phyloP scores from a whole-genome alignment of 169 alveolate genomes.

The Plasmodium reichenowi region DNA sequence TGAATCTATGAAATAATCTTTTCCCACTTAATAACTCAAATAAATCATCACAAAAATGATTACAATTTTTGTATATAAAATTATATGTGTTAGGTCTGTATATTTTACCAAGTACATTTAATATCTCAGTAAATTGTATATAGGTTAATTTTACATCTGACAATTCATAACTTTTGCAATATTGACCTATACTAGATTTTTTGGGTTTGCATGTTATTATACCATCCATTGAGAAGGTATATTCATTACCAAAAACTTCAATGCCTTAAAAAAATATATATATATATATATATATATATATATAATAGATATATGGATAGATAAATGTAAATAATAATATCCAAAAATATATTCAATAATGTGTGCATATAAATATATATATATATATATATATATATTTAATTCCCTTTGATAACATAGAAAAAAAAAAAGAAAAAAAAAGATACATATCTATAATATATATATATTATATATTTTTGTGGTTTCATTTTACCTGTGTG shows the following conservation, averaged over 20 bases:
- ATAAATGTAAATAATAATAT: background rate
- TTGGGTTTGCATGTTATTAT: constrained; percentile 55
- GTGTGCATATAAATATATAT: background rate
- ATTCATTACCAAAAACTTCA: constrained; percentile 65
- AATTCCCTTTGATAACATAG: background rate
- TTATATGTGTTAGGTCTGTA: constrained; percentile 71
- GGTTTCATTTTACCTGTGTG: constrained; percentile 55
- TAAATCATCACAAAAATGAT: constrained; percentile 75
- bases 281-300: constrained; percentile 7
- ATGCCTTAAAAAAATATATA: constrained; percentile 25
- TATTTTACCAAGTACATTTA: constrained; percentile 73
- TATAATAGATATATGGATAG: background rate
- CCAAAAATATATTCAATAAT: background rate
- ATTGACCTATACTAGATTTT: constrained; percentile 43
- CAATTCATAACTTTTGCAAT: constrained; percentile 57
- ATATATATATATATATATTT: background rate
- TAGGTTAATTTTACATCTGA: constrained; percentile 31
- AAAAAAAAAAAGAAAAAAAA: background rate
- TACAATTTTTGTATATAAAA: constrained; percentile 70
- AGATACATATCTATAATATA: background rate
- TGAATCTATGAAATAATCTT: constrained; percentile 62
- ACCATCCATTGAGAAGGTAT: constrained; percentile 75
- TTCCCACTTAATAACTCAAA: constrained; percentile 69
- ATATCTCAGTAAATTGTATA: constrained; percentile 50
- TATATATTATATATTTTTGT: background rate